A percentile compares a stretch with the other conserved stretches of the same genome.
phyloP scores from a whole-genome alignment of 257 asterid genomes.

The Echium plantagineum region DNA sequence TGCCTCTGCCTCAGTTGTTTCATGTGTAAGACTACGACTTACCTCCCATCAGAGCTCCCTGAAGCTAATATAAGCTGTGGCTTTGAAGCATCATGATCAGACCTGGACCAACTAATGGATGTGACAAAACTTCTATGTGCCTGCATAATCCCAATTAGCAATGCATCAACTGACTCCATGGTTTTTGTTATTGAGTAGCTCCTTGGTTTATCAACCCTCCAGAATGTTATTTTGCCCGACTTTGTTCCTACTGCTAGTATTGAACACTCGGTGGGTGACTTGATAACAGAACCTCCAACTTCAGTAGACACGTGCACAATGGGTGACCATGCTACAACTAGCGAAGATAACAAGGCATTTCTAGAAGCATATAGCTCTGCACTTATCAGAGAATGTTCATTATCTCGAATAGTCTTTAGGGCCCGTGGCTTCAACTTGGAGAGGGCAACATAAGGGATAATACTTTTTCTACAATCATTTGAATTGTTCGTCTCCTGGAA shows the following conservation, averaged over 20 bases:
- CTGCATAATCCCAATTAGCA: constrained; percentile 48
- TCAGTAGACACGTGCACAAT: constrained; percentile 27
- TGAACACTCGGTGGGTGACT: constrained; percentile 37
- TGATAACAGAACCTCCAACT: constrained; percentile 26
- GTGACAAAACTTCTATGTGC: constrained; percentile 77
- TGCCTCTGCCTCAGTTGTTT: background rate
- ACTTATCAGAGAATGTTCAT: constrained; percentile 28
- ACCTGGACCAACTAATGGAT: constrained; percentile 47
- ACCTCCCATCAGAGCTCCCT: constrained; percentile 89
- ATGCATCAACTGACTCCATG: constrained; percentile 19
- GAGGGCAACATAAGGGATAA: constrained; percentile 16
- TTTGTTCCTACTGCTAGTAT: constrained; percentile 78
- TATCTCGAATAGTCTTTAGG: constrained; percentile 21
- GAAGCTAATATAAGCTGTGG: constrained; percentile 49
- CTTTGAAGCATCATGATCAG: constrained; percentile 31
- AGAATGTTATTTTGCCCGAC: constrained; percentile 63
- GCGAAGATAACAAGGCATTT: constrained; percentile 61
- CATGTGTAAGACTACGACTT: constrained; percentile 16
- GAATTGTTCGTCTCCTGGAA: constrained; percentile 28
- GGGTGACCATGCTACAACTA: constrained; percentile 87
- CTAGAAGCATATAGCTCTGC: constrained; percentile 65
- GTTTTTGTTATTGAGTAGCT: constrained; percentile 38
- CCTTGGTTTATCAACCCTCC: constrained; percentile 58
- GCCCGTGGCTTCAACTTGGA: constrained; percentile 22
- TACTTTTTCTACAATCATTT: constrained; percentile 18